A percentile compares a stretch with the other conserved stretches of the same genome.
Evolutionary conservation across 805 yeast species (phyloP).

Genomic region (Ogataea nakhonphanomensis): DNA sequence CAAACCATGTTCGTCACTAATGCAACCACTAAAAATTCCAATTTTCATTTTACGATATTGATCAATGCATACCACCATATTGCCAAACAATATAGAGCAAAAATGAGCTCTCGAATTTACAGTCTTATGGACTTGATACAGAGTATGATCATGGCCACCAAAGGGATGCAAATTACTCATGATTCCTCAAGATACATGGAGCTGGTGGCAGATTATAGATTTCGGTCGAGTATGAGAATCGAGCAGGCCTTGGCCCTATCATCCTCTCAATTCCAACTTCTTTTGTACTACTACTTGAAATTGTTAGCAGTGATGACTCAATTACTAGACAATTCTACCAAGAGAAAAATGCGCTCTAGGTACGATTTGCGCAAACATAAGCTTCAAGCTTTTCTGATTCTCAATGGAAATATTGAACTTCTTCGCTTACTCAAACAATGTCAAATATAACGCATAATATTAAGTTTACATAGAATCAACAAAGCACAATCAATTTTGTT

Average conservation of each 20-base stretch:
- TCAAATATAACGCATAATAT: slow-evolving; percentile 3
- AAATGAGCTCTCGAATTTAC: slow-evolving; percentile 4
- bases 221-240: slow-evolving; percentile 2
- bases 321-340: slow-evolving; percentile 7
- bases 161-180: background rate
- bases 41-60: slow-evolving; percentile 7
- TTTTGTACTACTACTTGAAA: slow-evolving; percentile 12
- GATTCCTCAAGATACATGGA: slow-evolving; percentile 13
- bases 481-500: background rate
- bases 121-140: slow-evolving; percentile 14
- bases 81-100: slow-evolving; percentile 3
- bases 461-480: background rate
- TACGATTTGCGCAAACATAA: slow-evolving; percentile 7
- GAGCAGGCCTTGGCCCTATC: slow-evolving; percentile 6
- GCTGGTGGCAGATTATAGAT: slow-evolving; percentile 8
- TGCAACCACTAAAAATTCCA: slow-evolving; percentile 1
- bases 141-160: slow-evolving; percentile 12
- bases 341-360: slow-evolving; percentile 1
- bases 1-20: slow-evolving; percentile 6
- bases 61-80: slow-evolving; percentile 7
- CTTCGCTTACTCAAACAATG: slow-evolving; percentile 11
- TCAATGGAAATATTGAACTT: slow-evolving; percentile 16
- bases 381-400: slow-evolving; percentile 17
- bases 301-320: slow-evolving; percentile 3
- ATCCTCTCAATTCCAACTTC: slow-evolving; percentile 11